These are phyloP conservation scores for Saccharomycopsis oosterbeekiorum DNA, from an alignment of 805 yeast genomes.

Conservation along the genomic window DNA sequence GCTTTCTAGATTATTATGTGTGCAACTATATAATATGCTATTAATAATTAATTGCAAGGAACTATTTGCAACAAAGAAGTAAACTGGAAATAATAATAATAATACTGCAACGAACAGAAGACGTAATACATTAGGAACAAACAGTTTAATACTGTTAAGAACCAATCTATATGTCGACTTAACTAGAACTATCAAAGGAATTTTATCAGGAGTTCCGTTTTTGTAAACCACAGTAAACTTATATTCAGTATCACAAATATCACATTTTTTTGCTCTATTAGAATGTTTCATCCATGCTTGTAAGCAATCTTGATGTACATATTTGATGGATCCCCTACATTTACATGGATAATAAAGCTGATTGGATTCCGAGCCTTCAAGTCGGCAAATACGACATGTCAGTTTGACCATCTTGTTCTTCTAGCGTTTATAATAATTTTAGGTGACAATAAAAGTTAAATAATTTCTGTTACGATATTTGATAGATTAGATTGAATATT, in stretches of 20 bases:
- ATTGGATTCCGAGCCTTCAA: constrained; percentile 69
- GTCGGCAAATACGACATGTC: constrained; percentile 88
- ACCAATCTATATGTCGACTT: constrained; percentile 26
- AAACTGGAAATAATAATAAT: constrained; percentile 3
- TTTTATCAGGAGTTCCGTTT: constrained; percentile 50
- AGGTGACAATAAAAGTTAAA: too few relatives aligned
- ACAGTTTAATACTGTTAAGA: constrained; percentile 1
- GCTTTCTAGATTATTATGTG: background rate
- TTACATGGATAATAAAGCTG: constrained; percentile 88
- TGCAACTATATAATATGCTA: background rate
- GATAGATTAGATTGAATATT: too few relatives aligned
- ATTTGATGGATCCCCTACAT: constrained; percentile 88
- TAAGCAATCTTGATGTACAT: constrained; percentile 87
- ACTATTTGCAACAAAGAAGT: background rate
- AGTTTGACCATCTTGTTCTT: constrained; percentile 28
- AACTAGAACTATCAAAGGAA: constrained; percentile 46
- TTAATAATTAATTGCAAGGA: background rate
- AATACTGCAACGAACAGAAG: background rate
- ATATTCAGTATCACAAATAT: constrained; percentile 75
- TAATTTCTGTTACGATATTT: too few relatives aligned
- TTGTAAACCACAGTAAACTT: constrained; percentile 57
- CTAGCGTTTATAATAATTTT: background rate
- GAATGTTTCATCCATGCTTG: constrained; percentile 78
- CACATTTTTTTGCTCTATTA: constrained; percentile 60
- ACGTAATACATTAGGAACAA: constrained; percentile 15